A percentile compares a stretch with the other conserved stretches of the same genome.
phyloP scores from a whole-genome alignment of 1,139 yeast genomes.

The Debaryomycetaceae sp. region DNA sequence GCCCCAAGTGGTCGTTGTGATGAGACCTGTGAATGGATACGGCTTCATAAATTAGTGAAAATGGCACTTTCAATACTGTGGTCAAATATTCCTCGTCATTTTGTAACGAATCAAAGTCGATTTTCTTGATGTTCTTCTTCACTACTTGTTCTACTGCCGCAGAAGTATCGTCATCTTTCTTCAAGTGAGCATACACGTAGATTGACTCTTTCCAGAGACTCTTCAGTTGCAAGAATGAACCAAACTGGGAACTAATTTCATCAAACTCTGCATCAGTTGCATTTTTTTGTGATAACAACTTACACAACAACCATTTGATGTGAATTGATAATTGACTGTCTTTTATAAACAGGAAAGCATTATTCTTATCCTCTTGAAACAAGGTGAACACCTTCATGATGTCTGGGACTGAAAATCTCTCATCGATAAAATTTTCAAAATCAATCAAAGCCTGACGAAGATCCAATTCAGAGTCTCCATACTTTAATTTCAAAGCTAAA shows the following conservation, averaged over 20 bases:
- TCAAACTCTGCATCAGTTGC: constrained; percentile 25
- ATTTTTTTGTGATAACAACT: constrained; percentile 27
- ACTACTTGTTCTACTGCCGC: constrained; percentile 43
- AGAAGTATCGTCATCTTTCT: constrained; percentile 39
- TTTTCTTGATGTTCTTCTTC: constrained; percentile 41
- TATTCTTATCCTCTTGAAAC: background rate
- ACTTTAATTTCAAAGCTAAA: constrained; percentile 58
- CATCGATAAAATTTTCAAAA: constrained; percentile 3
- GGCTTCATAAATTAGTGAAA: constrained; percentile 45
- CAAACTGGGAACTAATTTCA: constrained; percentile 45
- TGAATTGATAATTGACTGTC: constrained; percentile 14
- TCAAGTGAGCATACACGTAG: constrained; percentile 55
- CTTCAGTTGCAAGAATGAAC: constrained; percentile 47
- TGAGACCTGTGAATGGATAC: constrained; percentile 44
- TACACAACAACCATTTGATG: constrained; percentile 55
- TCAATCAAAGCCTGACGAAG: constrained; percentile 28
- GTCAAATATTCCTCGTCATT: constrained; percentile 29
- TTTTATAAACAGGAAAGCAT: background rate
- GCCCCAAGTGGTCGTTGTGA: constrained; percentile 52
- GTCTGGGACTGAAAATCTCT: constrained; percentile 14
- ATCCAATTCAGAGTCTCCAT: constrained; percentile 48
- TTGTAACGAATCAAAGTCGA: constrained; percentile 20
- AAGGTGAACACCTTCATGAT: constrained; percentile 19
- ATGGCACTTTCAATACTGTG: constrained; percentile 43
- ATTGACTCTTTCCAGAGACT: constrained; percentile 59